Percentiles rank a stretch among this genome's conserved stretches.
phyloP scores from a whole-genome alignment of 192 early-diverging fungal species.

The Funneliformis geosporum region DNA sequence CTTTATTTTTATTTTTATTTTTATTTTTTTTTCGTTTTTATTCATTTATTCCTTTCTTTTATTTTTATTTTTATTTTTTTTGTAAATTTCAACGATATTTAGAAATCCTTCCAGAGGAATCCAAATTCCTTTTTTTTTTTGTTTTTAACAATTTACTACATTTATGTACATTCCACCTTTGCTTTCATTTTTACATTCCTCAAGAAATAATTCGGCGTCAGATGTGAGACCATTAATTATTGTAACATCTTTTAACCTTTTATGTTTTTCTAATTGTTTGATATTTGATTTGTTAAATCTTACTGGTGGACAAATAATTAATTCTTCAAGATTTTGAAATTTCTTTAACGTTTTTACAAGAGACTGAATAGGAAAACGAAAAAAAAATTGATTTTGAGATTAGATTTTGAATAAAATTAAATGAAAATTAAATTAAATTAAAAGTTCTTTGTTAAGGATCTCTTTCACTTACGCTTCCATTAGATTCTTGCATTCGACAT shows the following conservation, averaged over 20 bases:
- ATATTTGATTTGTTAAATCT: neutral
- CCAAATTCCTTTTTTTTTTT: too few relatives aligned
- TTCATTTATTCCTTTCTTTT: too few relatives aligned
- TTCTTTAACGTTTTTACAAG: neutral
- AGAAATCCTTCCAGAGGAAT: too few relatives aligned
- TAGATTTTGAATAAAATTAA: neutral
- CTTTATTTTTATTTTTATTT: too few relatives aligned
- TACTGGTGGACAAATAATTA: neutral
- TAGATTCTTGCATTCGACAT: conserved; percentile 2
- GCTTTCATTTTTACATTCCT: neutral
- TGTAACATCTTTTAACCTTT: conserved; percentile 7
- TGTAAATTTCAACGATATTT: too few relatives aligned
- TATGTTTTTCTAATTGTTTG: conserved; percentile 22
- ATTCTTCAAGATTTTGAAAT: conserved; percentile 26
- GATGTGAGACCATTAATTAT: neutral
- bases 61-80: too few relatives aligned
- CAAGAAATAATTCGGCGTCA: neutral
- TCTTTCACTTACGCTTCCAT: neutral
- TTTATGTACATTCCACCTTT: neutral
- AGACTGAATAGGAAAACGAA: neutral
- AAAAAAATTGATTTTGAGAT: neutral
- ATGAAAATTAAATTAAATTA: neutral
- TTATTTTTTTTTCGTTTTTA: too few relatives aligned
- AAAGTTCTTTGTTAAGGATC: neutral
- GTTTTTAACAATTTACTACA: neutral